phyloP scores from a whole-genome alignment of 2,329 filamentous ascomycete species.

The Lojkania enalia region DNA sequence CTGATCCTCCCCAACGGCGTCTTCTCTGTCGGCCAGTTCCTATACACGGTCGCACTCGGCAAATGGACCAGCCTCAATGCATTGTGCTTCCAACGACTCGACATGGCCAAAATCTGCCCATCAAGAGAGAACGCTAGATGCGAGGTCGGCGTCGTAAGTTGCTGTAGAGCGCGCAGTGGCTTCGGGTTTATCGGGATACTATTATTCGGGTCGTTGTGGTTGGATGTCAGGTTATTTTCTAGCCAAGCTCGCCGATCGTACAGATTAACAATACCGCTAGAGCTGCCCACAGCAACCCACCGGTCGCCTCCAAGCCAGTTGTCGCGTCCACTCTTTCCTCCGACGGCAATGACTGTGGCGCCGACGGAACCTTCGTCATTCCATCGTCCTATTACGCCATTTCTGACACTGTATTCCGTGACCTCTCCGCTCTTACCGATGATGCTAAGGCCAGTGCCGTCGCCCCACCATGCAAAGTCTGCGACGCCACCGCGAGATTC shows the following conservation, averaged over 20 bases:
- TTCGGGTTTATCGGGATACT: conserved; percentile 68
- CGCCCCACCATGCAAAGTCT: conserved; percentile 91
- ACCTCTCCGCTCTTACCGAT: conserved; percentile 86
- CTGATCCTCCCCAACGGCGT: conserved; percentile 87
- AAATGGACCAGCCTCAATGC: conserved; percentile 85
- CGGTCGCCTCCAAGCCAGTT: conserved; percentile 72
- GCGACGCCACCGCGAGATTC: conserved; percentile 82
- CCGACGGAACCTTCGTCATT: conserved; percentile 86
- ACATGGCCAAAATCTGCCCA: conserved; percentile 86
- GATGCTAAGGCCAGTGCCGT: conserved; percentile 79
- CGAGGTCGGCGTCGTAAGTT: conserved; percentile 84
- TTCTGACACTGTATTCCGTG: conserved; percentile 79
- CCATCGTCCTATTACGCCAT: conserved; percentile 79
- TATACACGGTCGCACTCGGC: conserved; percentile 89
- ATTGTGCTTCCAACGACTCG: conserved; percentile 84
- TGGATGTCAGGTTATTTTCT: conserved; percentile 22
- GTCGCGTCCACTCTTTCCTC: conserved; percentile 66
- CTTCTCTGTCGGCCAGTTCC: conserved; percentile 92
- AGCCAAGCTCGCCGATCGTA: conserved; percentile 78
- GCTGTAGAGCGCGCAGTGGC: conserved; percentile 75
- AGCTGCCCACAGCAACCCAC: conserved; percentile 87
- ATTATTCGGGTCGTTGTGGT: conserved; percentile 33
- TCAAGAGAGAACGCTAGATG: conserved; percentile 81
- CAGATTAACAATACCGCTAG: conserved; percentile 86
- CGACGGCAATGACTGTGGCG: conserved; percentile 79